phyloP scores from a whole-genome alignment of 225 moss, liverwort and hornwort species.

The Polytrichum commune region DNA sequence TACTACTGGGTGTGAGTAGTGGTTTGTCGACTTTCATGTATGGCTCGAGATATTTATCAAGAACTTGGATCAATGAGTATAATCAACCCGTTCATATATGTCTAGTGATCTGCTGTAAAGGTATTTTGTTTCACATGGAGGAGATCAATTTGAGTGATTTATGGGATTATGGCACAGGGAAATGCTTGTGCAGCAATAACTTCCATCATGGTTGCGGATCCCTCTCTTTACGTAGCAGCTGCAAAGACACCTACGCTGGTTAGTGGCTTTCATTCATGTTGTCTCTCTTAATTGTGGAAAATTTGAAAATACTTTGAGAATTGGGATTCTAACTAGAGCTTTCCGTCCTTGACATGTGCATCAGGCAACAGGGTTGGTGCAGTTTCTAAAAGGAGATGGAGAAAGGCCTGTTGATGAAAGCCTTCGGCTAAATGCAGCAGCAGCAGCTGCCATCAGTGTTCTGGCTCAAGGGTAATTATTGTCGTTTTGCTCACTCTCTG shows the following conservation, averaged over 20 bases:
- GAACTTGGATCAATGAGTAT: too few relatives aligned
- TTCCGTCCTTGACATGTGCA: constrained; percentile 7
- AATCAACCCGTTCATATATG: too few relatives aligned
- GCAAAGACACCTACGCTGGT: constrained; percentile 56
- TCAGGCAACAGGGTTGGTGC: constrained; percentile 54
- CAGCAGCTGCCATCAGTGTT: constrained; percentile 50
- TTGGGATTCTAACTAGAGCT: background rate
- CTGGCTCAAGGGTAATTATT: constrained; percentile 47
- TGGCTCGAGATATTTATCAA: too few relatives aligned
- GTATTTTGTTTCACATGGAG: too few relatives aligned
- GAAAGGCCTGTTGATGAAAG: constrained; percentile 35
- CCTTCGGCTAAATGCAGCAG: constrained; percentile 57
- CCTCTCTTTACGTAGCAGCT: constrained; percentile 50
- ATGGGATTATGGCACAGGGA: constrained; percentile 20
- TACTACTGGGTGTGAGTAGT: too few relatives aligned
- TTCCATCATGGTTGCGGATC: constrained; percentile 51
- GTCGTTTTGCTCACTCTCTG: background rate
- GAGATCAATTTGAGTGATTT: too few relatives aligned
- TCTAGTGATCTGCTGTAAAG: too few relatives aligned
- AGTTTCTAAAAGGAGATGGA: constrained; percentile 37
- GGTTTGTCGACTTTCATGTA: too few relatives aligned
- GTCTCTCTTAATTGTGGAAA: background rate
- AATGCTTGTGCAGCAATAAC: constrained; percentile 60
- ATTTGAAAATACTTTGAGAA: background rate
- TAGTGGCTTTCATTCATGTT: constrained; percentile 6